phyloP scores from a whole-genome alignment of 2,329 filamentous ascomycete genomes.

The Penicillium nordicum region DNA sequence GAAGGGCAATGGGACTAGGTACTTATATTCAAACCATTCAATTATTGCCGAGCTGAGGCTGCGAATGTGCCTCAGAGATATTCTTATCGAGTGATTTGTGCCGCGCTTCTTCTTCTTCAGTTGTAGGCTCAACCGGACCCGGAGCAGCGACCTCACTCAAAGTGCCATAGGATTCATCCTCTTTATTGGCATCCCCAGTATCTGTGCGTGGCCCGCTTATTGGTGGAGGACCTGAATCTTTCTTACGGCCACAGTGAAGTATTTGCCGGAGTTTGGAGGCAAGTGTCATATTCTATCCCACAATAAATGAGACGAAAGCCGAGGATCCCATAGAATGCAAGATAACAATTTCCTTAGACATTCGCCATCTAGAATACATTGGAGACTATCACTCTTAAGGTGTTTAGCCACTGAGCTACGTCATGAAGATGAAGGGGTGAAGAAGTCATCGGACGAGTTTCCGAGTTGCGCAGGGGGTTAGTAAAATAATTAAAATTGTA shows the following conservation, averaged over 20 bases:
- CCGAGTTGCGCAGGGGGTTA: neutral
- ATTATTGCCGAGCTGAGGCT: conserved; percentile 3
- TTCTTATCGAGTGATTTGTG: neutral
- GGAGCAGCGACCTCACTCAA: conserved; percentile 5
- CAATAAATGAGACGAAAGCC: neutral
- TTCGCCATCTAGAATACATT: neutral
- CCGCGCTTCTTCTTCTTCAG: neutral
- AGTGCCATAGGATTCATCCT: neutral
- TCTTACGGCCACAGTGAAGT: neutral
- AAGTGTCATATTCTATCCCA: neutral
- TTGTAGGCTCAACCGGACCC: neutral
- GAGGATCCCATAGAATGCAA: neutral
- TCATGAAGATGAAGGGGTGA: neutral
- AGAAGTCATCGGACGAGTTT: neutral
- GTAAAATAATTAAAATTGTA: neutral
- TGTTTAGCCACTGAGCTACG: conserved; percentile 2
- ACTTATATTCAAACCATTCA: neutral
- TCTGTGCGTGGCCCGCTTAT: neutral
- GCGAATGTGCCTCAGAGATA: neutral
- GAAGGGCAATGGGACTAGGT: too few relatives aligned
- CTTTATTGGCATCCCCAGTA: neutral
- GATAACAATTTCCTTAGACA: neutral
- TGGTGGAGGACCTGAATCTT: neutral
- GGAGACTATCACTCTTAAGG: neutral
- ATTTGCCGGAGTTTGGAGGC: neutral